Evolutionary conservation across 805 yeast species (phyloP), one percentile per base, ranked within the genome.

Genomic region (Debaryomyces prosopidis): DNA sequence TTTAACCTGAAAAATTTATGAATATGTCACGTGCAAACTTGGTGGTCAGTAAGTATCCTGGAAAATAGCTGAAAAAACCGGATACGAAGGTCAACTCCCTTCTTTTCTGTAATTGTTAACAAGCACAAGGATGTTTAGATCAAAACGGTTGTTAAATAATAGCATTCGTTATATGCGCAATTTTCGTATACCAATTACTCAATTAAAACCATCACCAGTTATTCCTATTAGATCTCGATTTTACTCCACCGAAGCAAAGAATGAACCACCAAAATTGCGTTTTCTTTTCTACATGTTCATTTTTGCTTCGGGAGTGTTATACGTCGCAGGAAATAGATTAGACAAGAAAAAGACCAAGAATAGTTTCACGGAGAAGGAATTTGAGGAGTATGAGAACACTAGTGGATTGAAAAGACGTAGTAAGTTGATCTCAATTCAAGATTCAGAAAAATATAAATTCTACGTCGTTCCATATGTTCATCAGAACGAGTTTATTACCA

Each of bases 341-440:
- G 65, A 62, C 42, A 68, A 61, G 46, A 48, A 51, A 18, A 56
- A 50, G 5, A 65, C 66, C 4, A 59, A 67, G 34, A 77, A 62
- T 32, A 60, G 77, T 5, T 79, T 71, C 49, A 66, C 74, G 12
- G 81, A 78, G 45, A 66, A 71, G 34, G 84, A 80, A 49, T 76
- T 79, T 50, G 60, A 54, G 54, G 77, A 64, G 41, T 77, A 63
- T 66, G 73, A 81, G 64, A 56, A 72, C 62, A 66, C 68, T 53
- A 69, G 75, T 10, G 81, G 84, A 5, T 64, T 81, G 56, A 80
- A 68, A 52, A 71, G 87, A 57, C 66, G 81, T 36, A 59, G 66
- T 30, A 67, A 75, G 40, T 48, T 79, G 42, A 71, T 80, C 43
- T 52, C 64, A 2, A 64, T 59, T 4, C 77, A 59, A 20, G 51